Conservation (phyloP, 2,329 filamentous ascomycete genomes). For the Colletotrichum cereale region DNA sequence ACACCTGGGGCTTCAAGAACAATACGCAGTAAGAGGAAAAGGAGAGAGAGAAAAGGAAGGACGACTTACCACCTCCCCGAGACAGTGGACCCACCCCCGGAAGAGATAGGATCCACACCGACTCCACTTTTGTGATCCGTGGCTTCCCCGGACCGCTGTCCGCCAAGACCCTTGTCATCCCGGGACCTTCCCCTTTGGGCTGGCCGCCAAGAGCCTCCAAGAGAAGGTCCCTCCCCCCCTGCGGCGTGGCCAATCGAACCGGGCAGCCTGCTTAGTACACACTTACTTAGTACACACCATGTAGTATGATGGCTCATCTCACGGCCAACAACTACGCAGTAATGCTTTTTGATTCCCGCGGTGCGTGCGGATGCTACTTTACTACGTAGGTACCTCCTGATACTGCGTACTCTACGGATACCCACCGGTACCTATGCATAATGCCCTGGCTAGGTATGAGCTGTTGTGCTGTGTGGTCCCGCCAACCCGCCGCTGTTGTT, state of each 20-base stretch:
- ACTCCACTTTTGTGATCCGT: conserved; percentile 15
- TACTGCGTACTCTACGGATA: no score
- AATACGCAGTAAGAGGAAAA: background rate
- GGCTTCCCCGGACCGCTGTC: conserved; percentile 39
- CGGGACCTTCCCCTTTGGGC: conserved; percentile 38
- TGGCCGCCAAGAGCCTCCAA: conserved; percentile 35
- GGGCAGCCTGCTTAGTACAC: no score
- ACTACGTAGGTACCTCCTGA: no score
- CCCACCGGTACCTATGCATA: no score
- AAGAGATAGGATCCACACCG: background rate
- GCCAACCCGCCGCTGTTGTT: background rate
- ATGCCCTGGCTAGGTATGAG: no score
- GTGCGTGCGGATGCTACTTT: conserved; percentile 18
- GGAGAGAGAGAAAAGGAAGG: background rate
- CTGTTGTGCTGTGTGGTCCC: no score
- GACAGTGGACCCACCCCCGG: background rate
- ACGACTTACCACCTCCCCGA: no score
- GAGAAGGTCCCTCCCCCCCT: conserved; percentile 11
- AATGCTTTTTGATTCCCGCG: background rate
- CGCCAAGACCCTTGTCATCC: conserved; percentile 29
- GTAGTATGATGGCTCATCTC: conserved; percentile 26
- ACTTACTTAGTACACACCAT: no score
- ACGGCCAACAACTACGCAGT: background rate
- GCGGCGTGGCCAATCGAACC: conserved; percentile 8
- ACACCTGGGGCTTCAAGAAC: background rate